Evolutionary conservation across 768 basidiomycete species (phyloP), one percentile per base, ranked within the genome.

Genomic region (Mycena albidolilacea): DNA sequence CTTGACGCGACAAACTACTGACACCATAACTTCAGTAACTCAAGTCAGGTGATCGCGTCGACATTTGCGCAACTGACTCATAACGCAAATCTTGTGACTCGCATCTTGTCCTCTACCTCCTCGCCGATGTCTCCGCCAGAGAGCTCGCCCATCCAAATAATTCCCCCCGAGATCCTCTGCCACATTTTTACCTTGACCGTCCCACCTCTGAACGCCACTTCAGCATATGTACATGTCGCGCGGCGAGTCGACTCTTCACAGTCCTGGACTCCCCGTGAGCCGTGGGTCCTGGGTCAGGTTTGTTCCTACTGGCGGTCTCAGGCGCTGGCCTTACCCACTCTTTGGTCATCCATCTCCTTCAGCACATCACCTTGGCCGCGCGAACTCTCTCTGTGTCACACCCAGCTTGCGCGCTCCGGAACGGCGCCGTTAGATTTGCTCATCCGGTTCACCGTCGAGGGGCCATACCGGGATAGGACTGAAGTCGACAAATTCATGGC

Each of bases 91-190:
- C 30, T 30, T 30, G 30, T 30, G 30, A 30, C 30, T 30, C 30
- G 30, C 30, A 30, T 30, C 30, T 30, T 30, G 30, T 30, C 30
- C 30, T 30, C 30, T 30, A 30, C 30, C 30, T 30, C 30, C 30
- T 30, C 30, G 30, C 30, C 30, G 4, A 30, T 30, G 30, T 30
- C 30, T 30, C 30, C 30, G 30, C 30, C 30, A 30, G 30, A 30
- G 30, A 30, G 30, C 46, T 58, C 21, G 4, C 44, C 38, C 43
- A 44, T 62, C 21, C 0, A 12, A 39, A 12, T 23, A 9, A 41
- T 62, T 12, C 60, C 64, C 50, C 5, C 64, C 48, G 64, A 65
- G 14, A 17, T 52, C 38, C 64, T 65, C 48, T 54, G 64, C 50
- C 11, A 54, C 12, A 65, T 64, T 10, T 64, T 64, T 37, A 10